These are phyloP conservation scores for Microthlaspi erraticum DNA, from an alignment of 345 rosid species.

Conservation along the genomic window DNA sequence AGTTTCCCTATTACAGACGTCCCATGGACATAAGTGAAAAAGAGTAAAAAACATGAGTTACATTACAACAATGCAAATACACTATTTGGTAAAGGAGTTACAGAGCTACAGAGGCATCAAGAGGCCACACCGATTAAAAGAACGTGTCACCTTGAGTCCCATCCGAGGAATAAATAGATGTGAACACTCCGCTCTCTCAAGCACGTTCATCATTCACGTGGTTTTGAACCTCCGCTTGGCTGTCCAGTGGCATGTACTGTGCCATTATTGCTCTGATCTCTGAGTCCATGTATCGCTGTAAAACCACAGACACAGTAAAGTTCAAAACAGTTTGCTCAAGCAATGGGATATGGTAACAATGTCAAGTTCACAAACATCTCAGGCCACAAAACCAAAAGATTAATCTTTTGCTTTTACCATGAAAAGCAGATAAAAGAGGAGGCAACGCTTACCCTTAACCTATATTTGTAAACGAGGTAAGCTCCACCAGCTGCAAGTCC, in stretches of 20 bases:
- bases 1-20: slow-evolving; percentile 26
- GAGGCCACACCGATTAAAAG: slow-evolving; percentile 20
- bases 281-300: slow-evolving; percentile 95
- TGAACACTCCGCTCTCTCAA: slow-evolving; percentile 42
- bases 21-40: slow-evolving; percentile 17
- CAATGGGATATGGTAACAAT: background rate
- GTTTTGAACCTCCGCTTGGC: slow-evolving; percentile 68
- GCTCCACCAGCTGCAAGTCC: slow-evolving; percentile 85
- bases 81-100: slow-evolving; percentile 22
- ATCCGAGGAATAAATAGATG: slow-evolving; percentile 25
- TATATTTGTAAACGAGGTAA: slow-evolving; percentile 86
- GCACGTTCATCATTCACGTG: slow-evolving; percentile 62
- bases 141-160: slow-evolving; percentile 30
- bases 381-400: slow-evolving; percentile 2
- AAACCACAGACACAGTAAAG: background rate
- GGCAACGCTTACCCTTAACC: slow-evolving; percentile 72
- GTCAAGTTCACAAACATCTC: background rate
- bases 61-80: slow-evolving; percentile 9
- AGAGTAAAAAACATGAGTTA: background rate
- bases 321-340: background rate
- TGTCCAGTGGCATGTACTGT: slow-evolving; percentile 95
- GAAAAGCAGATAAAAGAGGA: background rate
- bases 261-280: slow-evolving; percentile 99
- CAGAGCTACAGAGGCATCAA: slow-evolving; percentile 24
- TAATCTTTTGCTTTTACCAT: background rate